Evolutionary conservation across 1,284 basidiomycete genomes (phyloP), one percentile per base, ranked within the genome.

Genomic region (Cystobasidium sp.): DNA sequence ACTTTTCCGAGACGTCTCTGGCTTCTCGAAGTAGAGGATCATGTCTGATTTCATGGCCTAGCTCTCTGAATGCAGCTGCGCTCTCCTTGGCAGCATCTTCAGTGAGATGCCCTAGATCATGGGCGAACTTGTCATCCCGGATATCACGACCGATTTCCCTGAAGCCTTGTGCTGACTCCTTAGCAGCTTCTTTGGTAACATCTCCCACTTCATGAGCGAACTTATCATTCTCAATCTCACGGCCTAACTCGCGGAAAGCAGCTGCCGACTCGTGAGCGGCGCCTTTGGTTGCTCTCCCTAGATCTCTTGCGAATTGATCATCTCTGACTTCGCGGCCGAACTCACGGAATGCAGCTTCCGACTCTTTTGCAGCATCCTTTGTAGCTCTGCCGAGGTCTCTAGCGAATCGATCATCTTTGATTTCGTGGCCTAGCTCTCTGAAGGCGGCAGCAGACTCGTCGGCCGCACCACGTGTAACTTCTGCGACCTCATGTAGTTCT

Each of bases 61-160:
- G 16, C 51, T 53, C 47, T 16, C 39, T 52, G 64, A 67, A 67
- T 37, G 64, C 64, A 52, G 46, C 49, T 12, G 20, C 64, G 14
- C 49, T 55, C 47, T 67, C 66, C 16, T 47, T 52, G 0, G 64
- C 64, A 22, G 64, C 18, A 3, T 55, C 66, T n/a, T 59, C 46
- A 14, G 52, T 59, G 14, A 59, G 24, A 18, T 52, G 47, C 18
- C 46, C 55, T 14, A 51, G 20, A 6, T 53, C 44, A n/a, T 66
- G 37, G 16, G 66, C 55, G 18, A 47, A 39, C 22, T 39, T 39
- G n/a, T 70, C 68, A 20, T 62, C 44, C 24, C 47, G 24, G 56
- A 70, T 70, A 58, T 70, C 68, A 9, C 47, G 43, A 37, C 68
- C 68, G 43, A 70, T 39, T 24, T 46, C 52, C 16, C 44, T 43